Base-by-base conservation (phyloP, 805 yeast genomes). In the Metschnikowia hibisci region DNA sequence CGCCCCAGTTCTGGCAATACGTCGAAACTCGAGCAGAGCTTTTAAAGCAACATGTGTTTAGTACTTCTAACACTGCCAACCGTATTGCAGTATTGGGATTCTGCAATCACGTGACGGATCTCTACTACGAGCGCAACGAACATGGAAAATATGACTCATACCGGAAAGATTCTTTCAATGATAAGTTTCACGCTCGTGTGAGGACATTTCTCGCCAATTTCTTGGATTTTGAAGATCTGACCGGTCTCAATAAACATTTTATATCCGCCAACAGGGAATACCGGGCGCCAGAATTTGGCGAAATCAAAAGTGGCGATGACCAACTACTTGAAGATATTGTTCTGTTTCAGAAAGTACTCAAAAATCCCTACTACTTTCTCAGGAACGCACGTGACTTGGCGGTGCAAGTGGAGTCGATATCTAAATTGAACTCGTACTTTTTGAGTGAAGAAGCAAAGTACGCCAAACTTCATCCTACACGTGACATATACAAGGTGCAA, bases 241-340 rank as follows among this genome's bases (percentile, higher is more conserved):
- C 76, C 3, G 76, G 76, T 1, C 58, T 71, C 41, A 71, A 71
- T 50, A 67, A 67, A 53, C 64, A 64, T 46, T 69, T 67, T 44
- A 50, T 57, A 18, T 35, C 54, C 1, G 61, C 74, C 10, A 60
- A 62, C 38, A 49, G 68, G 32, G 50, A 44, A 10, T 48, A 52
- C 6, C 51, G 56, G 8, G 65, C 62, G 35, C 53, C 62, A 23
- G 44, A 51, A 1, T 51, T 58, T 20, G 49, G 48, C 14, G 47
- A 41, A 16, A 30, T 35, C 13, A 54, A 48, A 27, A 37, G 42
- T 8, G 49, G 55, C 42, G 60, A 53, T 41, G 60, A 59, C 31
- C 55, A 55, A 15, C 62, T 68, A 30, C 47, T 70, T 16, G 58
- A 54, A 20, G 76, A 70, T 42, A 51, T 69, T 6, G 37, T 66